Base-by-base conservation (phyloP, 2,329 filamentous ascomycete genomes). In the Neocucurbitaria cava region DNA sequence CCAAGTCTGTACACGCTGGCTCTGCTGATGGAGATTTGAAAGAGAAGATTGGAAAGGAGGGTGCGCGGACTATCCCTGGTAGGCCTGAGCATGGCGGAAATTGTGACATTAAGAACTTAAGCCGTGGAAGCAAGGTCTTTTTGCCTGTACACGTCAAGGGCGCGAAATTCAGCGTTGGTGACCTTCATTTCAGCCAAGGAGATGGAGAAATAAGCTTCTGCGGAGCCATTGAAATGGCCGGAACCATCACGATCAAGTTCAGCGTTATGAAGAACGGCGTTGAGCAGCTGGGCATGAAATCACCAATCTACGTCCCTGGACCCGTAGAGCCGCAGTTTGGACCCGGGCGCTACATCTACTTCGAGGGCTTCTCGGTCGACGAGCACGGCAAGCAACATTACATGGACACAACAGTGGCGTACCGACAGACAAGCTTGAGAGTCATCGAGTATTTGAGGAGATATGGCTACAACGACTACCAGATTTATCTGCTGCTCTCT, bases 331-430 rank as follows among this genome's bases (percentile, higher is more conserved):
- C 92, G 24, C 89, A 93, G 62, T 96, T 95, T 66, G 89, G 91
- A 0, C 91, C 92, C 0, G 90, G 91, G 0, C 79, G 92, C 4
- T 89, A 91, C 66, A 85, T 96, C 54, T 93, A 91, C 58, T 95
- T 95, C 66, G 91, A 96, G 71, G 93, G 93, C 0, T 97, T 97
- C 77, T 90, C 86, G 1, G 93, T 96, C 18, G 93, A 96, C 66
- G 86, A 96, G 76, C 78, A 90, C 24, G 93, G 93, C 8, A 95
- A 92, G 76, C 93, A 96, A 77, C 90, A 96, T 71, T 96, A 91
- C 71, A 82, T 96, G 75, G 92, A 96, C 74, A 87, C 92, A 2
- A 92, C 91, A 0, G 86, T 96, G 4, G 92, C 92, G 5, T 96
- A 96, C 70, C 83, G 92, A 10, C 91, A 96, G 79, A 92, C 90